Percentiles rank a stretch among this genome's conserved stretches.
phyloP scores from a whole-genome alignment of 2,329 filamentous ascomycete species.

The Fusarium dlaminii region DNA sequence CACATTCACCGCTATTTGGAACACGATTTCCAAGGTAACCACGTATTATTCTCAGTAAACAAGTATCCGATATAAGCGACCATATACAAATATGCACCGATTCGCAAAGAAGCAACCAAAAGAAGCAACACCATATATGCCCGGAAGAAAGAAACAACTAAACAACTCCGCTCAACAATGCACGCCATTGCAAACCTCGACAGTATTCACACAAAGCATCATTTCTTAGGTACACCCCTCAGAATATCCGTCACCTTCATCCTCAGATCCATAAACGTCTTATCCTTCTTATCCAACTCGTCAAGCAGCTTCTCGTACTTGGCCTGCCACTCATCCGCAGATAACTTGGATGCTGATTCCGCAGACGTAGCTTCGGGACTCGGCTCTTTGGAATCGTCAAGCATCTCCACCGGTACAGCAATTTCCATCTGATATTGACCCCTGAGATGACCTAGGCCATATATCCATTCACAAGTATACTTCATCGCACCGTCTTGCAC shows the following conservation, averaged over 20 bases:
- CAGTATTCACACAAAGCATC: slow-evolving; percentile 22
- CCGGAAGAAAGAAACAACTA: background rate
- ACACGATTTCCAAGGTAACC: background rate
- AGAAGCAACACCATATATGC: background rate
- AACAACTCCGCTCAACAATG: background rate
- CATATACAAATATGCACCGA: background rate
- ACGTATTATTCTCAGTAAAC: background rate
- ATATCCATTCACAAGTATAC: slow-evolving; percentile 65
- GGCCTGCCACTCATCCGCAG: slow-evolving; percentile 58
- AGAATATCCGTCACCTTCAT: slow-evolving; percentile 54
- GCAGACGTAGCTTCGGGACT: slow-evolving; percentile 25
- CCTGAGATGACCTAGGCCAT: slow-evolving; percentile 62
- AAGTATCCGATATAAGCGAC: background rate
- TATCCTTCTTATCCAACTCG: slow-evolving; percentile 67
- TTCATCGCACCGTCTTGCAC: slow-evolving; percentile 52
- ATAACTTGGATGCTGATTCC: slow-evolving; percentile 28
- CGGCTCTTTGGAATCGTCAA: slow-evolving; percentile 46
- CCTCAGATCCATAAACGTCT: slow-evolving; percentile 57
- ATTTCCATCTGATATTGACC: slow-evolving; percentile 64
- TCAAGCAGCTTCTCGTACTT: slow-evolving; percentile 68
- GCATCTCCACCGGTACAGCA: slow-evolving; percentile 55
- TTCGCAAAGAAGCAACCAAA: background rate
- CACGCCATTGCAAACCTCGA: background rate
- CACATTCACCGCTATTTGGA: slow-evolving; percentile 2
- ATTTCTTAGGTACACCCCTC: slow-evolving; percentile 30